Base-by-base conservation (phyloP, 73 alveolate species). In the Vitrella brassicaformis region DNA sequence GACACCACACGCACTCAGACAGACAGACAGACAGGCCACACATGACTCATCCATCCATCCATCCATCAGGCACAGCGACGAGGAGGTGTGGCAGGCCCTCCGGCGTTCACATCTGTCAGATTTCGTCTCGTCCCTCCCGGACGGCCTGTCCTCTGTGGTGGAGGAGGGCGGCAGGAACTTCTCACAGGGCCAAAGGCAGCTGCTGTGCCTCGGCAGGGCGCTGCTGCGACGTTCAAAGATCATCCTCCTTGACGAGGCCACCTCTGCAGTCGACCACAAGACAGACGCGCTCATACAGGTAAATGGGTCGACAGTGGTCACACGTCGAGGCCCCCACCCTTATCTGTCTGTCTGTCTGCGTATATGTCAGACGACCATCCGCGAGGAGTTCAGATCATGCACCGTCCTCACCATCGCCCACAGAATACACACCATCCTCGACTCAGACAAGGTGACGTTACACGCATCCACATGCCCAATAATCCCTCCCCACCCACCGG, bases 341-440 rank as follows among this genome's bases (percentile, higher is more conserved):
- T 4, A 39, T 39, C 56, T 14, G 56, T 14, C 56, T 39, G 14
- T 39, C 56, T 4, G 22, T 39, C 56, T 39, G 4, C 56, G 4
- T 14, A 8, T 39, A 8, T 14, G 4, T 39, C 46, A 26, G 25
- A 45, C 10, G 68, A 64, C 81, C 47, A 29, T 31, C 56, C 25
- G 67, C 1, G 27, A n/a, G 45, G 84, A 78, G 69, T 78, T 78
- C 46, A 19, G 31, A 0, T 47, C 28, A 25, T 73, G 69, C 73
- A 78, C 84, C 27, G 68, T 78, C 64, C 68, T 78, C 66, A 67
- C 77, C 73, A 78, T 78, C 39, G 84, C 84, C 0, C 84, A 78
- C 31, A 72, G 84, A n/a, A 78, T 78, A 10, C 47, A 75, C n/a
- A 78, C 84, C 31, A 70, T 78, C 78, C 68, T 78, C 78, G 31